Percentiles rank a stretch among this genome's conserved stretches.
Conservation (phyloP, 768 basidiomycete species). For the Tulasnella calospora region DNA sequence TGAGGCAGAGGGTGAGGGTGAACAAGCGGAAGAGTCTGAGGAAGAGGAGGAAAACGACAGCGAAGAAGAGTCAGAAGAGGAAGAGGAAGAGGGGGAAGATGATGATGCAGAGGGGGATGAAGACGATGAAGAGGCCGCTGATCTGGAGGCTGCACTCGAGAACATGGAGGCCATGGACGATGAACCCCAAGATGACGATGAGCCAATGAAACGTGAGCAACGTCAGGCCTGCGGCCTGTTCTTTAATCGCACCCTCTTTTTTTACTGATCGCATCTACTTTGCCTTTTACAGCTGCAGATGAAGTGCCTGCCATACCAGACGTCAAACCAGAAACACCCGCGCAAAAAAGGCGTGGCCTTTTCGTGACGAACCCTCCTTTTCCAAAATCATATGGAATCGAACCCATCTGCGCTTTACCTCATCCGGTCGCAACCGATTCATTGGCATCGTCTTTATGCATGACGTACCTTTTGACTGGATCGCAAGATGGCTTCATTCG, state of each 20-base stretch:
- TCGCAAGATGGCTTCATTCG: conserved; percentile 92
- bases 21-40: conserved; percentile 26
- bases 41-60: conserved; percentile 32
- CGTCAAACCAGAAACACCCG: conserved; percentile 30
- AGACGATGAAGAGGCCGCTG: conserved; percentile 29
- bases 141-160: conserved; percentile 24
- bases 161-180: conserved; percentile 25
- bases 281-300: conserved; percentile 20
- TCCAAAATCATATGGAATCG: conserved; percentile 69
- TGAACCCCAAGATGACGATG: conserved; percentile 20
- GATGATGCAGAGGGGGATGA: conserved; percentile 28
- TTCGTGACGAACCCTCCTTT: conserved; percentile 31
- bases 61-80: conserved; percentile 31
- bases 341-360: conserved; percentile 34
- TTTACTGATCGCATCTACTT: conserved; percentile 22
- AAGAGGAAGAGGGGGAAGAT: conserved; percentile 30
- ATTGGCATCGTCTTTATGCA: conserved; percentile 78
- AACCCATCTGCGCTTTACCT: conserved; percentile 87
- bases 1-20: conserved; percentile 23
- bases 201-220: conserved; percentile 18
- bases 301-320: conserved; percentile 15
- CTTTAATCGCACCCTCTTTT: neutral
- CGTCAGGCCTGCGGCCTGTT: neutral
- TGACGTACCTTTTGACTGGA: conserved; percentile 84
- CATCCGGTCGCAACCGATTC: conserved; percentile 84